Evolutionary conservation across 352 stramenopile genomes (phyloP), one percentile per base, ranked within the genome.

Genomic region (Phytophthora sp.): DNA sequence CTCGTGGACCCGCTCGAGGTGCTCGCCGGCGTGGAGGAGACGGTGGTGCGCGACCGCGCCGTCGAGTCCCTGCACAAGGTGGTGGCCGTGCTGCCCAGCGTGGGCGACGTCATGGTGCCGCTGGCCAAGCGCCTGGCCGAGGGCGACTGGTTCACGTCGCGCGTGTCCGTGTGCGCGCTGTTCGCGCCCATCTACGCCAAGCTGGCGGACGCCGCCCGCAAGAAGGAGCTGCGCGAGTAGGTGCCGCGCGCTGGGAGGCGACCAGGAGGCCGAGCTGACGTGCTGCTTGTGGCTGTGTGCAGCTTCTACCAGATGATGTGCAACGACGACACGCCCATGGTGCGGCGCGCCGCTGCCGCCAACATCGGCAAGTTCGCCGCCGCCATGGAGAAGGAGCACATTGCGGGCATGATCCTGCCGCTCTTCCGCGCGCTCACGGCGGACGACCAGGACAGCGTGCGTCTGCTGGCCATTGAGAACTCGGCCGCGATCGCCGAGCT

Each of bases 391-490:
- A 89, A 90, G 61, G 84, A 94, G 51, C 74, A 92, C 45, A 65
- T 94, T 54, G 66, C 74, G 12, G 69, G 55, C 51, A 65, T 90
- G 41, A 76, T 95, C 30, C 56, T 97, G 34, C 89, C 88, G 28
- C 82, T 97, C 15, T 97, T 96, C 75, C 91, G 94, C 45, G 74
- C 84, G 30, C 74, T 98, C 23, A 96, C 88, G 53, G 72, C 74
- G 20, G 95, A 98, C 72, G 94, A 98, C 63, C 92, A 98, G 76
- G 95, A 98, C 79, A 97, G 87, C 44, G 94, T 98, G n/a, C 87
- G 94, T 28, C 81, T 98, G 42, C 70, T 98, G 51, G 92, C 92
- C 13, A 96, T 98, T 65, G 84, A 92, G 59, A 95, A 89, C 71
- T 93, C 81, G 57, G 80, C 85, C 11, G 70, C 74, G n/a, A 91